These are phyloP conservation scores for Dioscorea cayenensis DNA, from an alignment of 116 monocot species.

Conservation along the genomic window DNA sequence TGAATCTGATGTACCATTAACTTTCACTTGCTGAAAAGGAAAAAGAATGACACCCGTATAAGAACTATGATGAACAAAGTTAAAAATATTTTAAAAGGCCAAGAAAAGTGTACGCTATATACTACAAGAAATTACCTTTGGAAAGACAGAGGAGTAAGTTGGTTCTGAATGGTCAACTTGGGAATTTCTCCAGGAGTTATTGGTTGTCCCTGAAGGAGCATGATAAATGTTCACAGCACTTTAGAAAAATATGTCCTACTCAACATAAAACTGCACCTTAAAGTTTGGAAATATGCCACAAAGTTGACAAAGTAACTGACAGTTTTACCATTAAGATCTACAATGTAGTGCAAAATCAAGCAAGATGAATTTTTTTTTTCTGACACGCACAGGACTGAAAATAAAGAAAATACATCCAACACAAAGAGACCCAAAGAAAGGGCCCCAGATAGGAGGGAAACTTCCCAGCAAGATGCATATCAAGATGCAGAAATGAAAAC, in stretches of 20 bases:
- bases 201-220: constrained; percentile 27
- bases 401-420: no score
- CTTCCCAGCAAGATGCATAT: no score
- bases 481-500: background rate
- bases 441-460: no score
- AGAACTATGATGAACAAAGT: background rate
- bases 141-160: constrained; percentile 4
- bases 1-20: constrained; percentile 29
- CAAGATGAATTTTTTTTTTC: no score
- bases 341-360: no score
- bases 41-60: background rate
- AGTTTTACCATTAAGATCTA: background rate
- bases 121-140: constrained; percentile 4
- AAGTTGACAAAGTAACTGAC: background rate
- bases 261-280: no score
- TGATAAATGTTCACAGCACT: background rate
- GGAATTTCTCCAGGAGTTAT: constrained; percentile 35
- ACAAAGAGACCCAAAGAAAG: no score
- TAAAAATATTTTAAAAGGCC: background rate
- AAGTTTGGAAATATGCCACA: background rate
- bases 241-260: background rate
- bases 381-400: no score
- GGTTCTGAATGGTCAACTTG: constrained; percentile 25
- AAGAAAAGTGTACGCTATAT: background rate
- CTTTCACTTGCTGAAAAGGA: constrained; percentile 37